Percentiles rank a stretch among this genome's conserved stretches.
phyloP scores from a whole-genome alignment of 805 yeast genomes.

The Sugiyamaella qingdaonensis region DNA sequence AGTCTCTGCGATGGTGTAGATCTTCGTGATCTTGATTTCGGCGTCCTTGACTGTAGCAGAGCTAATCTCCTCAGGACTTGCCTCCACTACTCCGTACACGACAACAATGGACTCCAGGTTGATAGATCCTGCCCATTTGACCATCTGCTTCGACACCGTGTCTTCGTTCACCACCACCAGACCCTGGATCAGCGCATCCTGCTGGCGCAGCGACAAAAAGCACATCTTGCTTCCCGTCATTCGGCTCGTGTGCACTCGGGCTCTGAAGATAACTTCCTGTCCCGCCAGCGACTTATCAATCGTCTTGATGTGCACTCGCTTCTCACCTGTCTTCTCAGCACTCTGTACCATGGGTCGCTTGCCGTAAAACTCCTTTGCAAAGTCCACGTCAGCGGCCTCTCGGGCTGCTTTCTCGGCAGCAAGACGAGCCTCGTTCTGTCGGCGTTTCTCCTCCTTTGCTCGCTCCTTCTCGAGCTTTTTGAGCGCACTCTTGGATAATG shows the following conservation, averaged over 20 bases:
- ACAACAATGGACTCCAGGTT: slow-evolving; percentile 87
- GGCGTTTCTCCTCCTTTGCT: slow-evolving; percentile 56
- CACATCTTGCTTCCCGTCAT: slow-evolving; percentile 95
- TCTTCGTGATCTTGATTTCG: slow-evolving; percentile 73
- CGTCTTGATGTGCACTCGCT: slow-evolving; percentile 55
- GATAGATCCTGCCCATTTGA: slow-evolving; percentile 87
- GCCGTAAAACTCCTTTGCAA: slow-evolving; percentile 86
- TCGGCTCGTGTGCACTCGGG: slow-evolving; percentile 89
- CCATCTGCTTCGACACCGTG: slow-evolving; percentile 86
- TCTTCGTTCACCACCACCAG: slow-evolving; percentile 67
- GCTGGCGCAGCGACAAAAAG: slow-evolving; percentile 90
- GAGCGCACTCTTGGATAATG: slow-evolving; percentile 87
- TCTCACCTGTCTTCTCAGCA: slow-evolving; percentile 56
- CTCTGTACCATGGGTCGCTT: slow-evolving; percentile 84
- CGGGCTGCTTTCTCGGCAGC: slow-evolving; percentile 84
- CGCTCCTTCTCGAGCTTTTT: slow-evolving; percentile 67
- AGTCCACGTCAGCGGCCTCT: slow-evolving; percentile 72
- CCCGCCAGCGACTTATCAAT: slow-evolving; percentile 61
- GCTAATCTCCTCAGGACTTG: slow-evolving; percentile 81
- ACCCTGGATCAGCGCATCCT: slow-evolving; percentile 75
- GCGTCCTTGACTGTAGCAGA: slow-evolving; percentile 88
- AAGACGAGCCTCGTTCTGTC: slow-evolving; percentile 82
- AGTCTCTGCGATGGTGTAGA: slow-evolving; percentile 76
- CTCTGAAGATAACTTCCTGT: slow-evolving; percentile 77
- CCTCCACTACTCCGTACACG: slow-evolving; percentile 78